phyloP scores from a whole-genome alignment of 2,329 filamentous ascomycete genomes.

The Epichloe elymi region DNA sequence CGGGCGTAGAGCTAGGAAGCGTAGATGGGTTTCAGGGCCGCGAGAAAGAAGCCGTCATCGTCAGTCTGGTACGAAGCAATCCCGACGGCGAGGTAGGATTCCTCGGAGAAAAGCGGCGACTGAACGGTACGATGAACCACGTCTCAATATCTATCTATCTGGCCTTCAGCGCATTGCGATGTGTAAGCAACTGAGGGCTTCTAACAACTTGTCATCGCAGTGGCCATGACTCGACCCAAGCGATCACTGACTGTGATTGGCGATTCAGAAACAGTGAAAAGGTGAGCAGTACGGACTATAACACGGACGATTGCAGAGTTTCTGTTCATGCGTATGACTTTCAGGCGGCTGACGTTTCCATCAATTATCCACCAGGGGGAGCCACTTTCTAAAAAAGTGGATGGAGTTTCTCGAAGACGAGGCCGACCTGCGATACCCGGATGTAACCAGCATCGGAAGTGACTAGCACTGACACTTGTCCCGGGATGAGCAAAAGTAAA shows the following conservation, averaged over 20 bases:
- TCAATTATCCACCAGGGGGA: slow-evolving; percentile 49
- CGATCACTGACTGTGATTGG: slow-evolving; percentile 83
- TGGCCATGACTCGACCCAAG: slow-evolving; percentile 92
- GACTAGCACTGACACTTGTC: slow-evolving; percentile 4
- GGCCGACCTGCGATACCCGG: slow-evolving; percentile 80
- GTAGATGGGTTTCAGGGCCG: slow-evolving; percentile 95
- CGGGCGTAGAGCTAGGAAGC: slow-evolving; percentile 84
- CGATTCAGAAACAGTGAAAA: slow-evolving; percentile 84
- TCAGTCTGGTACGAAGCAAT: slow-evolving; percentile 92
- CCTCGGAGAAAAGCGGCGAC: slow-evolving; percentile 73
- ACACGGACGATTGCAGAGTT: neutral
- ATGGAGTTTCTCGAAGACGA: slow-evolving; percentile 85
- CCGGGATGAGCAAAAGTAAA: neutral
- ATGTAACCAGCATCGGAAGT: slow-evolving; percentile 32
- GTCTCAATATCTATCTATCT: neutral
- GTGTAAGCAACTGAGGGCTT: neutral
- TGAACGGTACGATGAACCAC: slow-evolving; percentile 60
- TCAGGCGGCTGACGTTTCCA: neutral
- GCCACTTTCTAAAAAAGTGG: slow-evolving; percentile 76
- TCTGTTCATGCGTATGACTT: neutral
- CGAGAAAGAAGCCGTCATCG: slow-evolving; percentile 89
- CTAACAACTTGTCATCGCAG: slow-evolving; percentile 35
- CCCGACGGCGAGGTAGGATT: slow-evolving; percentile 80
- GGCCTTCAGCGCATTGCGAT: too few relatives aligned
- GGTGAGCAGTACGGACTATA: slow-evolving; percentile 34